Conservation (phyloP, 192 early-diverging fungal genomes). For the Podila epicladia region DNA sequence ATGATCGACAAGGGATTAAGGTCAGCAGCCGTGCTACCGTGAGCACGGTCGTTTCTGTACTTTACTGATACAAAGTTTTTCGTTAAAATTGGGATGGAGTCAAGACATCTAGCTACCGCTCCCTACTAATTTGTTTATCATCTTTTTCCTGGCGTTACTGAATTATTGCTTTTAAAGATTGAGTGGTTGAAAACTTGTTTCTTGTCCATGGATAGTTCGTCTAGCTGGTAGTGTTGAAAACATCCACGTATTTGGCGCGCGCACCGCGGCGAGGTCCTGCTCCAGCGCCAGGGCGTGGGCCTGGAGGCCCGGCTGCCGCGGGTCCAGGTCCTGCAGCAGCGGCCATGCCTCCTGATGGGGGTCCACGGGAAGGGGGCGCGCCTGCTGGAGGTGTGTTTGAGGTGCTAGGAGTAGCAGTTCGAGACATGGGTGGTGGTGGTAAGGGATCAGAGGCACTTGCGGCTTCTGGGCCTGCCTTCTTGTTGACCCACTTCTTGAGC, state of each 20-base stretch:
- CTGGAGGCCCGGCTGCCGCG: conserved; percentile 30
- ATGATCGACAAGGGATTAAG: no score
- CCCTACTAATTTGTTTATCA: no score
- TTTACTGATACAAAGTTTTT: no score
- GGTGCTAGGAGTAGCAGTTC: conserved; percentile 11
- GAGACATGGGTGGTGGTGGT: conserved; percentile 40
- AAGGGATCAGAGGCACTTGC: conserved; percentile 11
- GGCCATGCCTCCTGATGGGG: conserved; percentile 13
- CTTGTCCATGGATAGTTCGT: neutral
- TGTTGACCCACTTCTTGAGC: conserved; percentile 90
- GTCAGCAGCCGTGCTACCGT: no score
- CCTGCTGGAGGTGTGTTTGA: neutral
- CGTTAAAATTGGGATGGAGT: no score
- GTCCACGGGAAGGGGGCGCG: conserved; percentile 7
- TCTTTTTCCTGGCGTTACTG: no score
- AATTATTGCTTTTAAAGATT: no score
- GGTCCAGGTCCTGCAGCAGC: conserved; percentile 1
- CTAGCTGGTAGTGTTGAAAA: conserved; percentile 45
- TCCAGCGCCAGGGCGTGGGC: conserved; percentile 29
- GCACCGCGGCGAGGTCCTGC: conserved; percentile 41
- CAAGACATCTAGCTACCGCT: no score
- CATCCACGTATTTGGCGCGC: conserved; percentile 60
- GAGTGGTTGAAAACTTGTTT: no score
- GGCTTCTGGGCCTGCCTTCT: conserved; percentile 49
- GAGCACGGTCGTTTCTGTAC: no score